phyloP scores from a whole-genome alignment of 2,329 filamentous ascomycete species.

The Pseudocercospora musae region DNA sequence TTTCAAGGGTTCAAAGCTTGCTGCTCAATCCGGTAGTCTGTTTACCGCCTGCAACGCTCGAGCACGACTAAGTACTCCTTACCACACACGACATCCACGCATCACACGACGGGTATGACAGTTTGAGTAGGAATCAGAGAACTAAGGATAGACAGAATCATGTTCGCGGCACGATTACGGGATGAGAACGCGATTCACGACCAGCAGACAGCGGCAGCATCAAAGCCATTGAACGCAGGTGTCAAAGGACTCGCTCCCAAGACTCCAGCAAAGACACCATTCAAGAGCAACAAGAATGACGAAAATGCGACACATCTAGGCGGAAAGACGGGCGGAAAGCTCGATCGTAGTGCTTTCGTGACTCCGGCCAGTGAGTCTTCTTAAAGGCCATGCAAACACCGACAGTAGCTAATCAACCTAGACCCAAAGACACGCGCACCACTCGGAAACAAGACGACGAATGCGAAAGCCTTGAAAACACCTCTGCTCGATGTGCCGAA shows the following conservation, averaged over 20 bases:
- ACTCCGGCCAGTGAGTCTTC: slow-evolving; percentile 71
- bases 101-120: neutral
- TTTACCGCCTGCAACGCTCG: neutral
- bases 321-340: slow-evolving; percentile 53
- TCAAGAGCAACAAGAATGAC: slow-evolving; percentile 65
- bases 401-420: slow-evolving; percentile 30
- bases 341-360: slow-evolving; percentile 64
- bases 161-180: slow-evolving; percentile 71
- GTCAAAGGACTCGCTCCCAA: slow-evolving; percentile 63
- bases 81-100: neutral
- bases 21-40: neutral
- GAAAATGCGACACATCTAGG: slow-evolving; percentile 67
- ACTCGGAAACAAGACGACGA: slow-evolving; percentile 92
- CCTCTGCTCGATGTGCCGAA: slow-evolving; percentile 53
- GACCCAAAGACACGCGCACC: slow-evolving; percentile 71
- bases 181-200: slow-evolving; percentile 83
- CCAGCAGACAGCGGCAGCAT: slow-evolving; percentile 66
- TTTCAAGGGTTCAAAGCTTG: slow-evolving; percentile 8
- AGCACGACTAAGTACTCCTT: neutral
- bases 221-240: slow-evolving; percentile 69
- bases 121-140: neutral
- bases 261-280: slow-evolving; percentile 83
- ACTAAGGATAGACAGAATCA: slow-evolving; percentile 40
- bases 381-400: slow-evolving; percentile 6
- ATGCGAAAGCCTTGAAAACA: slow-evolving; percentile 74